Percentiles rank a stretch among this genome's conserved stretches.
Evolutionary conservation across 495 filamentous ascomycete species (phyloP).

Genomic region (Bryoglossum gracile): DNA sequence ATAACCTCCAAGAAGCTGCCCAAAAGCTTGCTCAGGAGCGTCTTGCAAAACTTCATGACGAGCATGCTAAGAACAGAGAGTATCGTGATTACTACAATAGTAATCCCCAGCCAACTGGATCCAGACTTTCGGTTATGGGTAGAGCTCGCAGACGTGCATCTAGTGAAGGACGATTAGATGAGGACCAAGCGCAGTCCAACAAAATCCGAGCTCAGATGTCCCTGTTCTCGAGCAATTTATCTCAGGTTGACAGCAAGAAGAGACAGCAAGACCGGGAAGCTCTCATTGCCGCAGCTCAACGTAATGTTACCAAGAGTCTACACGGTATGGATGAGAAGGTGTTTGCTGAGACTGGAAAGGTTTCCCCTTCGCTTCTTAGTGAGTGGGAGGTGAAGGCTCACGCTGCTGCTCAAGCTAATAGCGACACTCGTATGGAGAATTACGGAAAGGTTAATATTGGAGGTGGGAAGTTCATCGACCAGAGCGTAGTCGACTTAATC

Average conservation of each 20-base stretch:
- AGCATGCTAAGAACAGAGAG: conserved; percentile 47
- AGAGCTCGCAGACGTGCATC: conserved; percentile 52
- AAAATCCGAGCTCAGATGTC: conserved; percentile 78
- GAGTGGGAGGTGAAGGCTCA: conserved; percentile 75
- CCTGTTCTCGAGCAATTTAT: conserved; percentile 57
- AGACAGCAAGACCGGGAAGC: conserved; percentile 62
- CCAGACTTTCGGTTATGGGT: conserved; percentile 48
- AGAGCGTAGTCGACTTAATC: conserved; percentile 71
- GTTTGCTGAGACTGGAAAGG: conserved; percentile 67
- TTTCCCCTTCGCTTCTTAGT: conserved; percentile 57
- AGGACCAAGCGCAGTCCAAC: conserved; percentile 61
- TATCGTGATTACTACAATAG: conserved; percentile 68
- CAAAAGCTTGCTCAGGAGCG: conserved; percentile 79
- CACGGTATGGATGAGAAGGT: conserved; percentile 73
- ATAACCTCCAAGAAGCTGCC: conserved; percentile 68
- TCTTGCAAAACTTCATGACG: conserved; percentile 68
- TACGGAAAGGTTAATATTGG: conserved; percentile 72
- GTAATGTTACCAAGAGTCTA: conserved; percentile 73
- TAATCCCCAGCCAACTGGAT: conserved; percentile 37
- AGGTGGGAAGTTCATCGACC: conserved; percentile 69
- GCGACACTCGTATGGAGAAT: conserved; percentile 46
- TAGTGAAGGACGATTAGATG: conserved; percentile 57
- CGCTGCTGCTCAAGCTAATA: conserved; percentile 57
- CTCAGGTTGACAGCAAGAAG: conserved; percentile 67
- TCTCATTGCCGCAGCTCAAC: conserved; percentile 71